Conservation (phyloP, 2,329 filamentous ascomycete genomes). For the Cercospora zeina region DNA sequence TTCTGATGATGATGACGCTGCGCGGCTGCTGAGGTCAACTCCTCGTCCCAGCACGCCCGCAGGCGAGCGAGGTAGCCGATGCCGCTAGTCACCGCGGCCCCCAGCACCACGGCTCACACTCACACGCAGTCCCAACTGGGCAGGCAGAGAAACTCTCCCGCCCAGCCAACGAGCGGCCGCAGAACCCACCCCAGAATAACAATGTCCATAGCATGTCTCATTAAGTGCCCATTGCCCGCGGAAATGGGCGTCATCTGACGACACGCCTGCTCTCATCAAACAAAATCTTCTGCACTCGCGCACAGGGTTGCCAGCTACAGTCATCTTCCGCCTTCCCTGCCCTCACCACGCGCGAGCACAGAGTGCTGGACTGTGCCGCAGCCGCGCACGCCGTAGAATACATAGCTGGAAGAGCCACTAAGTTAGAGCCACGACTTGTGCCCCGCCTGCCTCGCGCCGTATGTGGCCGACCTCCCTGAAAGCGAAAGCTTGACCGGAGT, state of each 20-base stretch:
- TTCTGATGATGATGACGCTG: neutral
- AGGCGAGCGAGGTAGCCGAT: conserved; percentile 17
- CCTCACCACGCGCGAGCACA: neutral
- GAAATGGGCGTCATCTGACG: conserved; percentile 7
- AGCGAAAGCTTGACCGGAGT: conserved; percentile 16
- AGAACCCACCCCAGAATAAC: conserved; percentile 6
- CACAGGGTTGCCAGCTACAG: conserved; percentile 1
- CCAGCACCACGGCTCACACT: conserved; percentile 14
- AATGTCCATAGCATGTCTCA: conserved; percentile 7
- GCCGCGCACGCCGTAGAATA: neutral
- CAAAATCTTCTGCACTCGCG: neutral
- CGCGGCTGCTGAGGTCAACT: neutral
- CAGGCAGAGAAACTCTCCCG: conserved; percentile 14
- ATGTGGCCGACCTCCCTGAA: conserved; percentile 8
- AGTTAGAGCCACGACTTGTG: conserved; percentile 12
- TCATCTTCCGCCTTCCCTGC: neutral
- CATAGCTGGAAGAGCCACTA: neutral
- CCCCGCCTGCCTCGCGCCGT: neutral
- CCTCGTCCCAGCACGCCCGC: conserved; percentile 4
- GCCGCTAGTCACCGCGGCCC: conserved; percentile 17
- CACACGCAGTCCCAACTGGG: conserved; percentile 8
- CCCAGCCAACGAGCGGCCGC: conserved; percentile 10
- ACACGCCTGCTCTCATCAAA: neutral
- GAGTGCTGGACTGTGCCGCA: neutral
- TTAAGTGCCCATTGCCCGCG: neutral